Evolutionary conservation across 192 early-diverging fungal genomes (phyloP).

Genomic region (Podila horticola): DNA sequence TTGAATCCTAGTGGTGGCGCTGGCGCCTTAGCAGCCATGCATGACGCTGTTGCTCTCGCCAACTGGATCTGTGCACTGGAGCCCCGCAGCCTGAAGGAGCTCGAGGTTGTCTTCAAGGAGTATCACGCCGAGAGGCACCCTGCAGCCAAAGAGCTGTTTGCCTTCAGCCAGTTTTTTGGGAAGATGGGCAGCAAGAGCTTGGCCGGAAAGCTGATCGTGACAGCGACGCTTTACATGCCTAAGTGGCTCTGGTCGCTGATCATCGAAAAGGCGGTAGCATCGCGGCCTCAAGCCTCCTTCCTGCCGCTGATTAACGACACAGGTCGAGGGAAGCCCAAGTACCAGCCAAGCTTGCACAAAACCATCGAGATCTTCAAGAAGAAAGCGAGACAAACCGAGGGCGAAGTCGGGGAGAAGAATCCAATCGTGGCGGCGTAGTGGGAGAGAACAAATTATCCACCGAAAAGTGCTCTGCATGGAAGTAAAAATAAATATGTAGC

Average conservation of each 20-base stretch:
- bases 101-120: neutral
- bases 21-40: neutral
- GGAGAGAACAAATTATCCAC: too few species aligned
- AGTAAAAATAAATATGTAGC: too few species aligned
- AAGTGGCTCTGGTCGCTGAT: neutral
- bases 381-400: neutral
- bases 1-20: neutral
- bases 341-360: neutral
- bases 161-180: neutral
- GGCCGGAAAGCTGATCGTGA: neutral
- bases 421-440: neutral
- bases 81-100: neutral
- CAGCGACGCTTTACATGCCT: neutral
- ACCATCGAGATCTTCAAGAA: neutral
- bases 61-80: neutral
- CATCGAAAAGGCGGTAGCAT: neutral
- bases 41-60: neutral
- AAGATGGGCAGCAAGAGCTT: neutral
- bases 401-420: neutral
- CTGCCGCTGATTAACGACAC: neutral
- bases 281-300: constrained; percentile 2
- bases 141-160: neutral
- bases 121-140: neutral
- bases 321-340: neutral
- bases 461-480: too few species aligned